These are phyloP conservation scores for Arthrobotrys musiformis DNA, from an alignment of 2,329 filamentous ascomycete genomes.

Conservation along the genomic window DNA sequence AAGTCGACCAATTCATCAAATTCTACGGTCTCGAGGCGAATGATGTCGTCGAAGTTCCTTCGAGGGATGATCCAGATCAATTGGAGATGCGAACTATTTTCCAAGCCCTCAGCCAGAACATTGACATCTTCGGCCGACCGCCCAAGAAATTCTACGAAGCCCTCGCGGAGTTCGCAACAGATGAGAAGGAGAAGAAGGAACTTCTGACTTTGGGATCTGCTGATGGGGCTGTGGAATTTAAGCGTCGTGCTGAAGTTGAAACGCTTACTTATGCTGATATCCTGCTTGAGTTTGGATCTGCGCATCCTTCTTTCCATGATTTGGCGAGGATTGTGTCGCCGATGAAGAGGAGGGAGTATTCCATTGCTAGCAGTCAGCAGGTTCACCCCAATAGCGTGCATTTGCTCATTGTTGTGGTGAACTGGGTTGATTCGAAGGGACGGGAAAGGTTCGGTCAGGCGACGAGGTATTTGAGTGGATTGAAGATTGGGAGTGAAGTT, in stretches of 20 bases:
- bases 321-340: constrained; percentile 87
- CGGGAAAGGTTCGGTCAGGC: constrained; percentile 92
- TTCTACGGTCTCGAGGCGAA: constrained; percentile 86
- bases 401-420: constrained; percentile 95
- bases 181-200: constrained; percentile 83
- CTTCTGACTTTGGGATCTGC: constrained; percentile 79
- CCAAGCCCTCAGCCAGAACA: constrained; percentile 88
- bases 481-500: constrained; percentile 79
- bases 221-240: constrained; percentile 88
- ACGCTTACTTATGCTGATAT: constrained; percentile 91
- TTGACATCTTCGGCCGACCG: constrained; percentile 96
- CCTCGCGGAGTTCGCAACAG: constrained; percentile 83
- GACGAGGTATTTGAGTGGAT: constrained; percentile 83
- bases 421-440: constrained; percentile 89
- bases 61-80: constrained; percentile 77
- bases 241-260: constrained; percentile 89
- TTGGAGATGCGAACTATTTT: constrained; percentile 91
- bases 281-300: constrained; percentile 87
- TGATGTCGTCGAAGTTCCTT: constrained; percentile 89
- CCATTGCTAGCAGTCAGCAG: constrained; percentile 96
- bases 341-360: constrained; percentile 97
- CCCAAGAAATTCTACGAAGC: constrained; percentile 98
- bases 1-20: constrained; percentile 86
- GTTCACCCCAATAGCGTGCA: constrained; percentile 90
- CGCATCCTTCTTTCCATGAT: constrained; percentile 87